Conservation (phyloP, 768 basidiomycete species). For the Pisolithus marmoratus region DNA sequence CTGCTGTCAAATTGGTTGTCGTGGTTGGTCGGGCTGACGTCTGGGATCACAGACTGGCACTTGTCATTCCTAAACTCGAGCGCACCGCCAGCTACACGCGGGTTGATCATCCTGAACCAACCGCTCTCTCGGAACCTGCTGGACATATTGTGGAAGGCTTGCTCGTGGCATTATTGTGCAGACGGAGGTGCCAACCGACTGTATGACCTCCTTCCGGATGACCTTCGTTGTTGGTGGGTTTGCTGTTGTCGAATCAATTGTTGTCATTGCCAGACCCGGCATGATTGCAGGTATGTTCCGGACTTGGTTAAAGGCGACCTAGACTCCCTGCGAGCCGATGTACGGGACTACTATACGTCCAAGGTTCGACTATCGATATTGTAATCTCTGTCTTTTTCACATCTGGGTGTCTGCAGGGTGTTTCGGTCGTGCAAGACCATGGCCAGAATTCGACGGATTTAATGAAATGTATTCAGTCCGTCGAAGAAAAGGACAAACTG, state of each 20-base stretch:
- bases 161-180: slow-evolving; percentile 61
- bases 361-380: slow-evolving; percentile 37
- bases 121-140: slow-evolving; percentile 68
- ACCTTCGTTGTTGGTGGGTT: slow-evolving; percentile 9
- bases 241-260: neutral
- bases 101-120: slow-evolving; percentile 88
- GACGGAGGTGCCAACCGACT: slow-evolving; percentile 88
- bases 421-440: slow-evolving; percentile 58
- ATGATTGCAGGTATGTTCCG: slow-evolving; percentile 56
- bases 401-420: slow-evolving; percentile 44
- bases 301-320: slow-evolving; percentile 91
- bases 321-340: slow-evolving; percentile 80
- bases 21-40: no score
- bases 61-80: slow-evolving; percentile 15
- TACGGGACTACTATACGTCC: slow-evolving; percentile 57
- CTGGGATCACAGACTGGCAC: slow-evolving; percentile 15
- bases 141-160: slow-evolving; percentile 49
- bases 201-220: slow-evolving; percentile 42
- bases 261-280: neutral
- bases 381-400: neutral
- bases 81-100: slow-evolving; percentile 25
- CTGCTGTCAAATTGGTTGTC: no score
- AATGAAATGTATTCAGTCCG: slow-evolving; percentile 78
- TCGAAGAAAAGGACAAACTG: slow-evolving; percentile 53
- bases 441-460: slow-evolving; percentile 87